Percentiles rank a stretch among this genome's conserved stretches.
Evolutionary conservation across 75 land plant species (phyloP).

Genomic region (Larix kaempferi): DNA sequence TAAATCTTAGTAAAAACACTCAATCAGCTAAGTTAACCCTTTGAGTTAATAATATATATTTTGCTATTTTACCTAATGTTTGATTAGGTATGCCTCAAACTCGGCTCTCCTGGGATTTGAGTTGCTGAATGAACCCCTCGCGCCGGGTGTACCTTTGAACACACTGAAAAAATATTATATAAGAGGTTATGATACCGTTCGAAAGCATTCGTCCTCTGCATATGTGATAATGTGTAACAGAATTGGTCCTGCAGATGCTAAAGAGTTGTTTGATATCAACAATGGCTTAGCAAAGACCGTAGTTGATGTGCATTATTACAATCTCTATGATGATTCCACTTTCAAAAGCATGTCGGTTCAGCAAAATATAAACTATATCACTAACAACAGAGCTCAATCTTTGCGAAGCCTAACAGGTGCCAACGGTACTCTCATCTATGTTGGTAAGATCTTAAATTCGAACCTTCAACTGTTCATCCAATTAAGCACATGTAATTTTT

Average conservation of each 20-base stretch:
- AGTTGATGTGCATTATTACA: constrained; percentile 79
- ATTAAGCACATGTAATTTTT: too few relatives aligned
- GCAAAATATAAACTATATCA: constrained; percentile 58
- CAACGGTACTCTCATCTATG: constrained; percentile 54
- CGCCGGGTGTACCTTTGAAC: constrained; percentile 44
- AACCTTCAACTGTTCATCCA: too few relatives aligned
- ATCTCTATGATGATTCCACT: constrained; percentile 24
- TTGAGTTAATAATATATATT: not conserved
- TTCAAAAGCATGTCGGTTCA: constrained; percentile 49
- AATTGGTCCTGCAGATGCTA: constrained; percentile 70
- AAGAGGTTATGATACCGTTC: constrained; percentile 47
- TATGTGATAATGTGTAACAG: constrained; percentile 78
- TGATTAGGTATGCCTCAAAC: constrained; percentile 34
- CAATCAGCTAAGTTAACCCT: too few relatives aligned
- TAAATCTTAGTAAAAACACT: not conserved
- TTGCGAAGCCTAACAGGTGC: constrained; percentile 16
- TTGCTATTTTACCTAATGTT: not conserved
- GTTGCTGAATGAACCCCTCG: constrained; percentile 60
- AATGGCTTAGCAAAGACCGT: constrained; percentile 27
- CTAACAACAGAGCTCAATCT: constrained; percentile 20
- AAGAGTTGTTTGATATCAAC: constrained; percentile 41
- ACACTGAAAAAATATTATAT: constrained; percentile 40
- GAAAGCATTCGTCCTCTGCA: constrained; percentile 51
- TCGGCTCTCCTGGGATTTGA: constrained; percentile 54
- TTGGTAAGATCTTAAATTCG: constrained; percentile 39